Base-by-base conservation (phyloP, 176 grass and related monocot genomes). In the Carex scoparia region DNA sequence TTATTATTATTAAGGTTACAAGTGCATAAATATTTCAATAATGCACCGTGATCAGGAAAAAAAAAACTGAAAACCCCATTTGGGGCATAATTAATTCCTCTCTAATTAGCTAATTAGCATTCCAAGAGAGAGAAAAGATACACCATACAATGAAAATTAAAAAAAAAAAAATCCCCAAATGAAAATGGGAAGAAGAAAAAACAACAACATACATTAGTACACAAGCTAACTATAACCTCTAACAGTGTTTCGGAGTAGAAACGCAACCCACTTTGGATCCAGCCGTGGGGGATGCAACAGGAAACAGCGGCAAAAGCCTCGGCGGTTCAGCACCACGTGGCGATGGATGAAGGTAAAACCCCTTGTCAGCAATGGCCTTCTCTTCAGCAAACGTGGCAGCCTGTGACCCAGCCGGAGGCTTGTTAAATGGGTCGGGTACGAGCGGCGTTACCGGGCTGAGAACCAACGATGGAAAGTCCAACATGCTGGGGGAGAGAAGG, bases 281-380 rank as follows among this genome's bases (percentile, higher is more conserved):
- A 23, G 64, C 18, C 5, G 65, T 35, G 6, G 92, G 88, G 30
- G 92, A 93, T 75, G 90, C 81, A 69, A 93, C 53, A 65, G 95
- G 95, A 88, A 97, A 97, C 60, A 97, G 90, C 19, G 94, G 94
- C 55, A 97, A 91, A 15, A 97, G 80, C 79, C 94, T 86, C 15
- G 94, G 94, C 4, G 87, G 90, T 30, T 82, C 84, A 84, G 86
- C 79, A 51, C 86, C 83, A 81, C 94, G 89, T 16, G 95, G 95
- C 0, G 95, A 97, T 9, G 94, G 94, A 44, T 97, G 94, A 65
- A 97, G 87, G 61, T 97, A 97, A 86, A 91, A 97, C 0, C 92
- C 92, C 81, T 97, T 97, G 81, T 90, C 92, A 44, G 94, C 94
- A 86, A 97, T 97, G 84, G 94, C 94, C 85, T 91, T 87, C 83